Evolutionary conservation across 441 rosid genomes (phyloP).

Genomic region (Euphorbia celastroides): DNA sequence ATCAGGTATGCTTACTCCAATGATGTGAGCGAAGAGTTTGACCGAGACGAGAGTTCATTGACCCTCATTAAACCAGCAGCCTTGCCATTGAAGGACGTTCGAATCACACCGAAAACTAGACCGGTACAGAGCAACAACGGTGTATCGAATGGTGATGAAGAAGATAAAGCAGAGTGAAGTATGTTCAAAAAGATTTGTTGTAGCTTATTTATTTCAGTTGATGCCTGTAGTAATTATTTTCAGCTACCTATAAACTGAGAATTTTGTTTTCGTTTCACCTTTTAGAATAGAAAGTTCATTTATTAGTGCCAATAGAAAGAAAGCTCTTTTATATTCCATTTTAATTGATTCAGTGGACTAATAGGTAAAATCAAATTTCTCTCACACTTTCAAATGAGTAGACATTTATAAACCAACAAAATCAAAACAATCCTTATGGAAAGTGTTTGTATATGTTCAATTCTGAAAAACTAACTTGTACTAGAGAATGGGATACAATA

Average conservation of each 20-base stretch:
- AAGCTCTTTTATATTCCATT: neutral
- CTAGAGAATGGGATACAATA: no score
- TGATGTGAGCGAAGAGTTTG: slow-evolving; percentile 69
- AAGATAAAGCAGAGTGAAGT: slow-evolving; percentile 69
- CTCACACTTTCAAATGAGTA: no score
- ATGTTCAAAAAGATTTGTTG: slow-evolving; percentile 7
- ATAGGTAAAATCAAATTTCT: no score
- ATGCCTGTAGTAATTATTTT: slow-evolving; percentile 5
- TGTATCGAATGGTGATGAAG: slow-evolving; percentile 48
- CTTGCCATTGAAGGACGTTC: slow-evolving; percentile 45
- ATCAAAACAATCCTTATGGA: no score
- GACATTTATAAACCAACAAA: no score
- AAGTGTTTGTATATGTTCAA: no score
- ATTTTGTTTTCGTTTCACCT: neutral
- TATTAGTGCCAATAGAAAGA: neutral
- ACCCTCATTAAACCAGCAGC: slow-evolving; percentile 73
- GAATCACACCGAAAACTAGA: slow-evolving; percentile 44
- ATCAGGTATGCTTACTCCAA: slow-evolving; percentile 73
- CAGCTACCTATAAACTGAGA: neutral
- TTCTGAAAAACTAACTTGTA: no score
- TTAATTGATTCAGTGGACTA: no score
- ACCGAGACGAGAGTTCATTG: slow-evolving; percentile 66
- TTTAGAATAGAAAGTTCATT: neutral
- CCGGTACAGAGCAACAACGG: slow-evolving; percentile 30
- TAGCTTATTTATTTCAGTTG: slow-evolving; percentile 7